Percentiles rank a stretch among this genome's conserved stretches.
These are phyloP conservation scores for Somion occarium DNA, from an alignment of 1,284 basidiomycete species.

Conservation along the genomic window DNA sequence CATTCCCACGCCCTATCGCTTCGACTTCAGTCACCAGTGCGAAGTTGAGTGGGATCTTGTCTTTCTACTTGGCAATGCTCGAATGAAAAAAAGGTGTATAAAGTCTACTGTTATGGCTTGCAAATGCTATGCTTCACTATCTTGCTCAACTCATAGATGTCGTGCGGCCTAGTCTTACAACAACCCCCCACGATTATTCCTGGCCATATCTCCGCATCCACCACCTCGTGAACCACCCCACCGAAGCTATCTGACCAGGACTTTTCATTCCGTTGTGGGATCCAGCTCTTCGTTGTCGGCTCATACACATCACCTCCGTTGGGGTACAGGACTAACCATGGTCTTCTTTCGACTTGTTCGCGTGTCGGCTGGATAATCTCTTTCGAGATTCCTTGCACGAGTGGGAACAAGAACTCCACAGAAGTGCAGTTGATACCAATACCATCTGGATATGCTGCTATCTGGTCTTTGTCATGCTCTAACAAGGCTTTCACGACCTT, in stretches of 20 bases:
- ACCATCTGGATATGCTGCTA: slow-evolving; percentile 35
- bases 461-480: slow-evolving; percentile 15
- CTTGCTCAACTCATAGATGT: slow-evolving; percentile 36
- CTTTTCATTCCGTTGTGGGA: slow-evolving; percentile 15
- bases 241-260: slow-evolving; percentile 43
- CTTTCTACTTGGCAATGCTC: too few species aligned
- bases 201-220: slow-evolving; percentile 35
- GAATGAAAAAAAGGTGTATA: too few species aligned
- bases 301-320: slow-evolving; percentile 66
- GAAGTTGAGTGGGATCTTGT: too few species aligned
- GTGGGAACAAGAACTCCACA: slow-evolving; percentile 30
- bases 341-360: slow-evolving; percentile 19
- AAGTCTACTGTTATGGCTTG: background rate
- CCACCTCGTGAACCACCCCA: slow-evolving; percentile 22
- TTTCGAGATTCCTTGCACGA: slow-evolving; percentile 32
- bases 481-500: slow-evolving; percentile 35
- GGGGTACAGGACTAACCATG: slow-evolving; percentile 69
- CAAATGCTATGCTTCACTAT: background rate
- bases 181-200: slow-evolving; percentile 69
- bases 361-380: slow-evolving; percentile 15
- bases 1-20: slow-evolving; percentile 10
- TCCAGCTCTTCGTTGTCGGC: slow-evolving; percentile 44
- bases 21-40: too few species aligned
- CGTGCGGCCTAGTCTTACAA: slow-evolving; percentile 73
- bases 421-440: slow-evolving; percentile 74